Base-by-base conservation (phyloP, 345 rosid genomes). In the Bruguiera gymnorhiza region DNA sequence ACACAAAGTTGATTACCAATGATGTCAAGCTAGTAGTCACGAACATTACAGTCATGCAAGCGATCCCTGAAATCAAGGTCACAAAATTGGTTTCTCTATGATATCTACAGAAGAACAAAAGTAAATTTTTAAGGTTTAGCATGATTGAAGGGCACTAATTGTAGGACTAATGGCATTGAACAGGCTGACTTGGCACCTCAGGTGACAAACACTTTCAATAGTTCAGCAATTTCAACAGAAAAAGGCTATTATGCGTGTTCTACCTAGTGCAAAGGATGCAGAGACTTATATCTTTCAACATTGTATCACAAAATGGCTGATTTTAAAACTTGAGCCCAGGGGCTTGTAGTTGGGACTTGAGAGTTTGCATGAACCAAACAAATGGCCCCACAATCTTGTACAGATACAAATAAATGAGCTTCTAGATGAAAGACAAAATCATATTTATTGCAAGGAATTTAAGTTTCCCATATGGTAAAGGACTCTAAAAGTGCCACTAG, bases 21-120 rank as follows among this genome's bases (percentile, higher is more conserved):
- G 92, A 88, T 73, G 79, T 82, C 83, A 88, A 81, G 81, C 78
- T 86, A 16, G 98, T 92, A 16, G 90, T 85, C 80, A 89, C 85
- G 53, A 90, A 83, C 66, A 86, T 79, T 71, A 78, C 73, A 67
- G 82, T 75, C 78, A 90, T 86, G 83, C 86, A 84, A 20, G 97
- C 89, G 20, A 88, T 75, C 71, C 97, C 99, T 95, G 96, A 64
- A 80, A 83, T 73, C 75, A 16, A 56, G 30, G 26, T 16, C 24
- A 29, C 51, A 54, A 21, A 8, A 66, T 62, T 55, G 43, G 62
- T 30, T 52, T 51, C 20, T 34, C 37, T 23, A 24, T 26, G 65
- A 34, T 30, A 59, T 60, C 26, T 63, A 76, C 10, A n/a, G 29
- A 55, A 55, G 27, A 26, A 23, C 10, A 8, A 0, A 9, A 8